Base-by-base conservation (phyloP, 2,329 filamentous ascomycete genomes). In the Neofusicoccum cordaticola region DNA sequence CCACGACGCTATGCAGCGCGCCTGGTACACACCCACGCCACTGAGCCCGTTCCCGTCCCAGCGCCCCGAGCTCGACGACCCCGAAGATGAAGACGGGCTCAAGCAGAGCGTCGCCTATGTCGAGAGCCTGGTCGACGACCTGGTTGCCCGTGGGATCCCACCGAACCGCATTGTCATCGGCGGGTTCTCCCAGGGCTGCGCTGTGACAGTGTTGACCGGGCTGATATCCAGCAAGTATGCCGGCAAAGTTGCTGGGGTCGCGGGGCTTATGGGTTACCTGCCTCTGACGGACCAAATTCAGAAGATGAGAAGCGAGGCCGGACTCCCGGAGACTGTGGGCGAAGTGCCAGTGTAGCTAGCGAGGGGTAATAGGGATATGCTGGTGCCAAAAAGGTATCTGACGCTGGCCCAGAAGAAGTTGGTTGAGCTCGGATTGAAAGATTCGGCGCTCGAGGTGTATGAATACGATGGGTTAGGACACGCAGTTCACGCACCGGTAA, bases 401-500 rank as follows among this genome's bases (percentile, higher is more conserved):
- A 75, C 78, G 31, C 68, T 81, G 35, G 82, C 76, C 62, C 67
- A 78, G 64, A 77, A 81, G 67, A 76, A 74, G 50, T 70, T 81
- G 65, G 71, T 73, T 63, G 75, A 75, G 27, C 67, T 80, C 61
- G 78, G 79, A 0, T 73, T 80, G 50, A 72, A 73, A 64, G 64
- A 79, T 70, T 75, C 75, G 27, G 70, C 69, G 51, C 67, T 81
- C 45, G 77, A 77, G 31, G 69, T 78, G 27, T 74, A 80, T 64
- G 80, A 82, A 67, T 84, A 84, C 71, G 78, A 83, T 57, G 80
- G 79, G 0, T 73, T 84, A 71, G 81, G 78, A 0, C 82, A 85
- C 74, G 72, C 73, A 9, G 75, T 81, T 42, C 74, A 68, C 63
- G 78, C 77, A 11, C 68, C 74, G 12, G 77, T 83, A 68, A 68